These are phyloP conservation scores for Rubia tinctorum DNA, from an alignment of 305 asterid genomes.

Conservation along the genomic window DNA sequence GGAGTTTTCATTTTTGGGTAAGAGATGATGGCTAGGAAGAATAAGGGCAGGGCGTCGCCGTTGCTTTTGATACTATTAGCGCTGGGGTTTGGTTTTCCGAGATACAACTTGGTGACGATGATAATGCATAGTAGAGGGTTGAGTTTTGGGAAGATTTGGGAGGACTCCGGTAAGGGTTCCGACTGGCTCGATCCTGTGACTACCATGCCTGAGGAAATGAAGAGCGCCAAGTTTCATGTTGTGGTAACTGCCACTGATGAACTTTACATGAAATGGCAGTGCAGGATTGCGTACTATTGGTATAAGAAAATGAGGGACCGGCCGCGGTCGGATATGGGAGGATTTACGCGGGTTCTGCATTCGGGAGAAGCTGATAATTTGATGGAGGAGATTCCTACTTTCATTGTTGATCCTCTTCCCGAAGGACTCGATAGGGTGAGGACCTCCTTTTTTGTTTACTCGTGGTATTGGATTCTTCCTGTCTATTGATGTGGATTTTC, in stretches of 20 bases:
- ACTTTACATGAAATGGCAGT: constrained; percentile 92
- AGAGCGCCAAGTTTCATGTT: constrained; percentile 27
- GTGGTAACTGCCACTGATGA: constrained; percentile 87
- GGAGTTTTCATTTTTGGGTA: neutral
- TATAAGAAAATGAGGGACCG: too few relatives aligned
- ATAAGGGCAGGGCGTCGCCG: constrained; percentile 36
- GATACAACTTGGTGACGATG: constrained; percentile 50
- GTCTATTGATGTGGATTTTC: neutral
- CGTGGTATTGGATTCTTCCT: neutral
- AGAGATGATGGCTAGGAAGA: neutral
- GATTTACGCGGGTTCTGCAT: too few relatives aligned
- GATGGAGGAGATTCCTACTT: too few relatives aligned
- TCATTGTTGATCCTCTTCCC: constrained; percentile 92
- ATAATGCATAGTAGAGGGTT: constrained; percentile 2
- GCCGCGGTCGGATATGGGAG: too few relatives aligned
- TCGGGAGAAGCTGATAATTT: too few relatives aligned
- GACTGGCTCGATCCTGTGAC: constrained; percentile 24
- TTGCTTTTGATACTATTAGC: constrained; percentile 53
- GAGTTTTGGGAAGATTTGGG: constrained; percentile 21
- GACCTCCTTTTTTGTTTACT: neutral
- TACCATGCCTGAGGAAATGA: constrained; percentile 18
- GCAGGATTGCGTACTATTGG: constrained; percentile 41
- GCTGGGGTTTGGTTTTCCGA: constrained; percentile 63
- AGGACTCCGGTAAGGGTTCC: neutral
- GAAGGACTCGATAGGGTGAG: constrained; percentile 95